A percentile compares a stretch with the other conserved stretches of the same genome.
These are phyloP conservation scores for Prunus yedoensis DNA, from an alignment of 331 rosid genomes.

Conservation along the genomic window DNA sequence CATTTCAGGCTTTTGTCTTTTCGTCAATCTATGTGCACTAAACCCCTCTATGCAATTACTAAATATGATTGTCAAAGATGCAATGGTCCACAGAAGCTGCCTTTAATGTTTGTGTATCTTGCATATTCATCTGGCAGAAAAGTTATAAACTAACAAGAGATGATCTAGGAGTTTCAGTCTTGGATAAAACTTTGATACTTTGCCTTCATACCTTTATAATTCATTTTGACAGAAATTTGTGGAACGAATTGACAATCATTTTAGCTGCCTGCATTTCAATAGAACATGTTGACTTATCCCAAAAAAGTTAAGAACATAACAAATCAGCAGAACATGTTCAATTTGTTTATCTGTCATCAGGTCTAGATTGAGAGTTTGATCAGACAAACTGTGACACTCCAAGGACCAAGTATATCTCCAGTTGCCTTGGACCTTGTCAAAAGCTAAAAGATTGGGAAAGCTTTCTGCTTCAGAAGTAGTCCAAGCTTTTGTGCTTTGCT, in stretches of 20 bases:
- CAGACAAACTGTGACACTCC: too few species aligned
- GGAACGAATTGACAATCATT: too few species aligned
- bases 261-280: too few species aligned
- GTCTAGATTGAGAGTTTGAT: too few species aligned
- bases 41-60: background rate
- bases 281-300: too few species aligned
- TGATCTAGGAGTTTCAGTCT: background rate
- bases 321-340: too few species aligned
- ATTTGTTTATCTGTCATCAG: too few species aligned
- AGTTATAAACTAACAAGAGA: background rate
- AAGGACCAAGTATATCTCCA: too few species aligned
- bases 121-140: background rate
- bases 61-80: slow-evolving; percentile 11
- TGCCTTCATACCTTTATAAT: background rate
- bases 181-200: background rate
- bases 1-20: background rate
- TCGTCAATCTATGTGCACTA: background rate
- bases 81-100: background rate
- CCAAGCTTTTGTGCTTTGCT: background rate
- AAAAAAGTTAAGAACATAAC: too few species aligned
- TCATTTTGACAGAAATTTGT: background rate
- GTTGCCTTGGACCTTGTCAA: too few species aligned
- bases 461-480: background rate
- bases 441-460: too few species aligned
- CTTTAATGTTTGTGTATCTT: background rate